phyloP scores from a whole-genome alignment of 1,284 basidiomycete genomes.

The Malassezia furfur region DNA sequence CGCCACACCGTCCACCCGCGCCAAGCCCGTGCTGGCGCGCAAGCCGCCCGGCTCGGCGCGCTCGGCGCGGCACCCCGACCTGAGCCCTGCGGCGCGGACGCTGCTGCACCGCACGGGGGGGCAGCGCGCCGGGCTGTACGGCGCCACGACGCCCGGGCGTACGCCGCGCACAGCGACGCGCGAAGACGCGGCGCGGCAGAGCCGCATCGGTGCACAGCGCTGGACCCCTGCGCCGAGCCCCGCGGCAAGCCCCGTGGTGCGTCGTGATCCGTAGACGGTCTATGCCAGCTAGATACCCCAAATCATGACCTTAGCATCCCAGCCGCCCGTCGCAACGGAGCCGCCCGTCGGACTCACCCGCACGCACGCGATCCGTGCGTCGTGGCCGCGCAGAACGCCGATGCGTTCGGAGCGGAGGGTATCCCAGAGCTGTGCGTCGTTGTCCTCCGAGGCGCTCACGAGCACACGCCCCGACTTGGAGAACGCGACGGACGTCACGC shows the following conservation, averaged over 20 bases:
- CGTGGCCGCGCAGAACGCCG: conserved; percentile 89
- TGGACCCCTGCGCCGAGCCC: conserved; percentile 17
- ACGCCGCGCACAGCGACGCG: conserved; percentile 3
- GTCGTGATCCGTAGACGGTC: background rate
- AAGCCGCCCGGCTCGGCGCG: background rate
- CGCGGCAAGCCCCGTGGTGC: conserved; percentile 7
- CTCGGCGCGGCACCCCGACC: background rate
- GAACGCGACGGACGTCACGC: conserved; percentile 96
- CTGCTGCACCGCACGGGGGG: conserved; percentile 13
- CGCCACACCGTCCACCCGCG: background rate
- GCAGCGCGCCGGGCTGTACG: conserved; percentile 1
- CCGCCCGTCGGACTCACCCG: conserved; percentile 92
- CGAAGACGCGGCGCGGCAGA: background rate
- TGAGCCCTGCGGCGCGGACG: conserved; percentile 15
- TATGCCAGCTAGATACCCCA: conserved; percentile 23
- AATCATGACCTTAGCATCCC: conserved; percentile 79
- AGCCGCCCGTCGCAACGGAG: conserved; percentile 93
- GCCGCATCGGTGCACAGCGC: background rate
- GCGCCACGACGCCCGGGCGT: background rate
- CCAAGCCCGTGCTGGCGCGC: background rate
- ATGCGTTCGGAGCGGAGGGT: conserved; percentile 95
- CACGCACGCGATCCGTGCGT: conserved; percentile 92
- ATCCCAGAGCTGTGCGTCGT: conserved; percentile 99
- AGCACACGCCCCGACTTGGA: conserved; percentile 91
- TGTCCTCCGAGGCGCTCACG: conserved; percentile 97